Conservation (phyloP, 768 basidiomycete genomes). For the Pisolithus marmoratus region DNA sequence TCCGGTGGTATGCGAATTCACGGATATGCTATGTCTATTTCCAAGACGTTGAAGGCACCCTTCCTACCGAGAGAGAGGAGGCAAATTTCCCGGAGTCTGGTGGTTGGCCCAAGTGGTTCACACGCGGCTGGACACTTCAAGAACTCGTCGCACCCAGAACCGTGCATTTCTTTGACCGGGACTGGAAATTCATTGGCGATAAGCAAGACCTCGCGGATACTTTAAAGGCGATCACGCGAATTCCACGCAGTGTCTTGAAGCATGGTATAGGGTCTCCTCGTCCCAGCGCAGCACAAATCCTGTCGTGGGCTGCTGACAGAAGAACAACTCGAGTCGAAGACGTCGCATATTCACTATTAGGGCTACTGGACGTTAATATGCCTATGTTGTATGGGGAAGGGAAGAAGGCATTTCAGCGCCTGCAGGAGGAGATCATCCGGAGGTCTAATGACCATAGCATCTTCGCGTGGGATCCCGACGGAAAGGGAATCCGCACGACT, state of each 20-base stretch:
- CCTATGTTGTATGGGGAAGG: constrained; percentile 15
- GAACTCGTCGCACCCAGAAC: too few relatives aligned
- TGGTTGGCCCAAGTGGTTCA: too few relatives aligned
- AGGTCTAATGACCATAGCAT: neutral
- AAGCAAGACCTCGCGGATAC: too few relatives aligned
- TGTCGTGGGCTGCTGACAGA: constrained; percentile 14
- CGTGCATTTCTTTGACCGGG: too few relatives aligned
- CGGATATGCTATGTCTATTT: constrained; percentile 13
- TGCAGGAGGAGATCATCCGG: constrained; percentile 9
- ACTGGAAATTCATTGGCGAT: too few relatives aligned
- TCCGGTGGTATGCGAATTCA: constrained; percentile 13
- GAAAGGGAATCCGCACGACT: too few relatives aligned
- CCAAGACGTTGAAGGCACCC: constrained; percentile 1
- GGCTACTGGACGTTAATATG: constrained; percentile 9
- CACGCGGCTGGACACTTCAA: too few relatives aligned
- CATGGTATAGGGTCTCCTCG: neutral
- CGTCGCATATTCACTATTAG: constrained; percentile 13
- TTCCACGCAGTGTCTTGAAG: neutral
- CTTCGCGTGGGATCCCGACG: too few relatives aligned
- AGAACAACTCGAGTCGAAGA: constrained; percentile 13
- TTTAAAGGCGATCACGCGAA: too few relatives aligned
- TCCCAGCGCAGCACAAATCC: constrained; percentile 2
- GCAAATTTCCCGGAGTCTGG: neutral
- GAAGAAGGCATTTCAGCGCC: constrained; percentile 10
- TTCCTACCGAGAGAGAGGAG: neutral